Conservation (phyloP, 2,329 filamentous ascomycete species). For the Claviceps monticola region DNA sequence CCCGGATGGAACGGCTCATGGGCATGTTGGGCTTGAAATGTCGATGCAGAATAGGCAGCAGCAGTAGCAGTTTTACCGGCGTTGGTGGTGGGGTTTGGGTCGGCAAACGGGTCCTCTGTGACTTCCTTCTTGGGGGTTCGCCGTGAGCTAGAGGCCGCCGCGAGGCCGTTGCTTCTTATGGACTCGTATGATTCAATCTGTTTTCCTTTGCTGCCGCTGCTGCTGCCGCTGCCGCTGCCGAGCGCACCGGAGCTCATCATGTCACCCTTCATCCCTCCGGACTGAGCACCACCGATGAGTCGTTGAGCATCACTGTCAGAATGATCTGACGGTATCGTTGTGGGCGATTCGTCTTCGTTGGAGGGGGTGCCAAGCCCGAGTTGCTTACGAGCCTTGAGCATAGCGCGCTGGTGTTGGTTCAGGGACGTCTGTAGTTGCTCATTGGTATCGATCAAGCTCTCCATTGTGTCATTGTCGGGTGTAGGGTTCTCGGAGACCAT, state of each 20-base stretch:
- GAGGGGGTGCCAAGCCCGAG: conserved; percentile 25
- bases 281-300: background rate
- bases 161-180: conserved; percentile 8
- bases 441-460: conserved; percentile 85
- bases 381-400: conserved; percentile 49
- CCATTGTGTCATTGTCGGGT: conserved; percentile 88
- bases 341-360: conserved; percentile 12
- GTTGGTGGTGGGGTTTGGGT: conserved; percentile 11
- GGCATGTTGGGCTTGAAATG: conserved; percentile 13
- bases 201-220: conserved; percentile 19
- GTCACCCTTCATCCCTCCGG: background rate
- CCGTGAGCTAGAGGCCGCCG: conserved; percentile 12
- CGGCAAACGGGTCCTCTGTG: conserved; percentile 22
- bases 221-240: background rate
- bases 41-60: conserved; percentile 8
- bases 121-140: conserved; percentile 13
- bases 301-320: conserved; percentile 10
- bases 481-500: conserved; percentile 66
- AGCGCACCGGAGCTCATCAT: background rate
- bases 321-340: conserved; percentile 13
- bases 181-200: conserved; percentile 16
- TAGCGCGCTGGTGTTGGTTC: conserved; percentile 70
- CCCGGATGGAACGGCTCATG: conserved; percentile 27
- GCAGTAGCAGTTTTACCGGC: conserved; percentile 2
- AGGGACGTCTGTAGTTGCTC: conserved; percentile 75